Evolutionary conservation across 2,329 filamentous ascomycete genomes (phyloP), one percentile per base, ranked within the genome.

Genomic region (Aspergillus aculeatus): DNA sequence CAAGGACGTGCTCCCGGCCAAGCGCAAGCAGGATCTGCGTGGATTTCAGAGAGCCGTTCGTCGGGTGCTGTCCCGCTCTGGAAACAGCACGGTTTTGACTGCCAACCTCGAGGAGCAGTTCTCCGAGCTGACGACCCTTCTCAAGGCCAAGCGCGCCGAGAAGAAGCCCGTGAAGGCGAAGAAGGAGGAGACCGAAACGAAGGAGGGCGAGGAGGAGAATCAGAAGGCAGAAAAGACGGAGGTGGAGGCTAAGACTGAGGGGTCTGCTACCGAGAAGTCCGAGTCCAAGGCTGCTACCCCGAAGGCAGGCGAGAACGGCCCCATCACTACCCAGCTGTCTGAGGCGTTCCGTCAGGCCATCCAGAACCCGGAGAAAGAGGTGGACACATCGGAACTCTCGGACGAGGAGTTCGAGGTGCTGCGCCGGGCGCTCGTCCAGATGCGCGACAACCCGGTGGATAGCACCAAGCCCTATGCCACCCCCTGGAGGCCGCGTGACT

Each of bases 401-500:
- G 76, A 79, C 19, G 73, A 80, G 1, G 77, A 81, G 53, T 75
- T 82, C 64, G 73, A 76, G 6, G 77, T 80, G 56, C 77, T 81
- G 53, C 76, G 77, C 49, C 73, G 76, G 23, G 88, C 91, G 23
- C 82, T 95, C 50, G 78, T 81, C 56, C 80, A 84, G 67, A 84
- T 90, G 70, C 80, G 83, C 58, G 86, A 92, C 73, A 96, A 97
- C 78, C 89, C 91, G 0, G 78, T 89, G 61, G 91, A 97, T 76
- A 75, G 78, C 26, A 79, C 76, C 59, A 96, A 96, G 78, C 91
- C 95, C 3, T 99, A 99, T 74, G 84, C 84, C 4, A 97, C 93
- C 1, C 95, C 95, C 12, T 99, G 95, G 95, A 80, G 84, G 65
- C 95, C 95, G 12, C 84, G 92, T 58, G 84, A 89, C 55, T 98